Percentiles rank a stretch among this genome's conserved stretches.
Conservation (phyloP, 2,329 filamentous ascomycete species). For the Metarhizium sp. region DNA sequence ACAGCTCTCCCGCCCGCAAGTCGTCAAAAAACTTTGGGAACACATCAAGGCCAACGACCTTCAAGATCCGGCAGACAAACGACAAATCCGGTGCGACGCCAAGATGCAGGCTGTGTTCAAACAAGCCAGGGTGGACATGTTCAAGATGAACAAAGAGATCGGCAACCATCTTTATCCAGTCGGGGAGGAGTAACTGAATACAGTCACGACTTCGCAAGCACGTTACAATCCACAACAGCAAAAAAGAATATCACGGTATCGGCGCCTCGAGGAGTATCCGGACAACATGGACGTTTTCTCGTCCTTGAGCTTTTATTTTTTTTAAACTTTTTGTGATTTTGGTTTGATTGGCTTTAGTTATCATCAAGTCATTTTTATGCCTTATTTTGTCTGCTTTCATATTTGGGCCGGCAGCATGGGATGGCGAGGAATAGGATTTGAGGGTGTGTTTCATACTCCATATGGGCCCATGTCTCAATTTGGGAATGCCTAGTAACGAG, state of each 20-base stretch:
- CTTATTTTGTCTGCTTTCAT: not conserved
- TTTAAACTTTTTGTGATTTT: not conserved
- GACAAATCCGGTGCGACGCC: constrained; percentile 89
- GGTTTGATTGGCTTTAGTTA: not conserved
- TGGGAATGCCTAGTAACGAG: not conserved
- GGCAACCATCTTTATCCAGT: constrained; percentile 81
- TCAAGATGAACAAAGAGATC: constrained; percentile 97
- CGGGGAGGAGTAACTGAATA: constrained; percentile 49
- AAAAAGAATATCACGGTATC: not conserved
- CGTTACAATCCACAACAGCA: not conserved
- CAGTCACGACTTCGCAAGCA: not conserved
- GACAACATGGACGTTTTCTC: constrained; percentile 1
- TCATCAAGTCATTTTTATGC: no score
- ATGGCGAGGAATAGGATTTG: constrained; percentile 3
- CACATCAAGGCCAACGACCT: constrained; percentile 85
- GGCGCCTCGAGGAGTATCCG: constrained; percentile 9
- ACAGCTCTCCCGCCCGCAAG: constrained; percentile 88
- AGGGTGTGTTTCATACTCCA: constrained; percentile 1
- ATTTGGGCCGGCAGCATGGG: constrained; percentile 7
- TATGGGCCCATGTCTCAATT: not conserved
- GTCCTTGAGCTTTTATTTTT: not conserved
- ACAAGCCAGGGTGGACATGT: constrained; percentile 88
- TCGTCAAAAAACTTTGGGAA: constrained; percentile 92
- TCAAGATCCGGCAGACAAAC: constrained; percentile 84
- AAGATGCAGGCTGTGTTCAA: constrained; percentile 90